Evolutionary conservation across 2,329 filamentous ascomycete genomes (phyloP).

Genomic region (Penicillium sp.): DNA sequence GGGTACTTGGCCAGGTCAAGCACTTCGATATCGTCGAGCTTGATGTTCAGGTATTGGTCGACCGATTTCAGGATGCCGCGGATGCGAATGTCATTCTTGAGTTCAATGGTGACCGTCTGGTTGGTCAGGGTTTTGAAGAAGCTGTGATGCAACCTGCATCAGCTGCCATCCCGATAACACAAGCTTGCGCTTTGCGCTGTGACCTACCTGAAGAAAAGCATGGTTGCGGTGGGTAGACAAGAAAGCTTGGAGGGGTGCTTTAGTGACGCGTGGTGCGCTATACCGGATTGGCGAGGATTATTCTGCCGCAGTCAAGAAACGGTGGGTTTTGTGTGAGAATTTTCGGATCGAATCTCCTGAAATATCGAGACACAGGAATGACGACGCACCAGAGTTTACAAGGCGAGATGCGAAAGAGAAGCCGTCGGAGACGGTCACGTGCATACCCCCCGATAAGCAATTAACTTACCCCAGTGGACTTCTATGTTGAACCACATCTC

Average conservation of each 20-base stretch:
- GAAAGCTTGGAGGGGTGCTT: constrained; percentile 10
- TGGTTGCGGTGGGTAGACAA: constrained; percentile 29
- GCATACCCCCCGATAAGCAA: not conserved
- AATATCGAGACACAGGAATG: not conserved
- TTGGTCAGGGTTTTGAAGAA: constrained; percentile 99
- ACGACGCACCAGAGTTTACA: not conserved
- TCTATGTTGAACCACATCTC: too few species aligned
- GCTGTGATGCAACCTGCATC: constrained; percentile 49
- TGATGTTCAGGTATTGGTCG: constrained; percentile 99
- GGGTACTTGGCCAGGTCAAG: constrained; percentile 93
- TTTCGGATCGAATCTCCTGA: not conserved
- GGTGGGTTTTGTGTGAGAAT: not conserved
- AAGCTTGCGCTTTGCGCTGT: not conserved
- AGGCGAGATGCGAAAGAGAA: constrained; percentile 6
- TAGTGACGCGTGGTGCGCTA: not conserved
- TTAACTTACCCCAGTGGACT: not conserved
- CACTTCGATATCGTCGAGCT: constrained; percentile 91
- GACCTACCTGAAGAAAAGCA: constrained; percentile 55
- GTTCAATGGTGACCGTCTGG: constrained; percentile 94
- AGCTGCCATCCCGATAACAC: not conserved
- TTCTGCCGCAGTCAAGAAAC: not conserved
- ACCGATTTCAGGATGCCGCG: constrained; percentile 94
- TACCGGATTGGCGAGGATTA: not conserved
- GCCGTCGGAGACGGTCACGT: constrained; percentile 3
- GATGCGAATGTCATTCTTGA: constrained; percentile 99